Base-by-base conservation (phyloP, 768 basidiomycete species). In the Amanita rubescens region DNA sequence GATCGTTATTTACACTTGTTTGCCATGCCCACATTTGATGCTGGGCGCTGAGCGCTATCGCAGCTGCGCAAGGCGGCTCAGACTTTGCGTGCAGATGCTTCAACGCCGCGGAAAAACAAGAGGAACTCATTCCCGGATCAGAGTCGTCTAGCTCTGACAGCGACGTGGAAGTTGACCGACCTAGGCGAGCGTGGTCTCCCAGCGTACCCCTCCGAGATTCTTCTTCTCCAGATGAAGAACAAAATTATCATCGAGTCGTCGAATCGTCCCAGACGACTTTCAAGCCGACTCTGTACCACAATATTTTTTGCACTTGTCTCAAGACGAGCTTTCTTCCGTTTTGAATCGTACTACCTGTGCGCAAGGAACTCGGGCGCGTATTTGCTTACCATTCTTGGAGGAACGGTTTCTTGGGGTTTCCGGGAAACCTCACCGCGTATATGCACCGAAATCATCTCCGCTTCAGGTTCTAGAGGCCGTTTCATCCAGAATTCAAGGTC, bases 381-480 rank as follows among this genome's bases (percentile, higher is more conserved):
- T 65, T 63, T 61, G 3, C 55, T 95, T 14, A 73, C 74, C 0
- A 76, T 93, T 22, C 62, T 94, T 3, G 79, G 73, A 47, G 87
- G 89, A 0, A 67, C 76, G 14, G 56, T 94, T 49, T 67, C 71
- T 88, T 7, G 45, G 54, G 0, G 60, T 80, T 6, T 79, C 79
- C 1, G 42, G 59, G 1, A 61, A 51, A 2, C 53, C 59, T 5
- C 73, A 90, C 58, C 68, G 67, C 11, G 71, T 94, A 24, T 94
- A 82, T 62, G 87, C 90, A 0, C 90, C 93, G 0, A 75, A 80
- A 3, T 89, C 84, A 0, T 81, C 89, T n/a, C 89, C 91, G 0
- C 63, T 94, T 5, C 89, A 91, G 0, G 63, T 67, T 55, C 78
- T 71, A 19, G 63, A 65, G 48, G 66, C 62, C 49, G 15, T 56